These are phyloP conservation scores for Diaporthe vexans DNA, from an alignment of 2,329 filamentous ascomycete species.

Conservation along the genomic window DNA sequence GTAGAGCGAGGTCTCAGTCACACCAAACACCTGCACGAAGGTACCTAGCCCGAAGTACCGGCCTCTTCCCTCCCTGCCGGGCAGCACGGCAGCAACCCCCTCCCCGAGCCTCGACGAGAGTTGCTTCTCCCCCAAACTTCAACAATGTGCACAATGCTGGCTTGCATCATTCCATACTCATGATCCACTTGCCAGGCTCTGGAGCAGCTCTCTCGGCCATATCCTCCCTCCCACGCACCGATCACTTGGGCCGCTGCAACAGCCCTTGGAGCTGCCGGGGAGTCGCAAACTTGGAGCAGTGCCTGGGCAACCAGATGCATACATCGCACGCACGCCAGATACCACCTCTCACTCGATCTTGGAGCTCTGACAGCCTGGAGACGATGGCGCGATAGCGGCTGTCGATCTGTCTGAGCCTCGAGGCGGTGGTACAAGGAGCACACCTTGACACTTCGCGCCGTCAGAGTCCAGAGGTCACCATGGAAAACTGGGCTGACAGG, in stretches of 20 bases:
- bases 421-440: conserved; percentile 15
- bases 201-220: not conserved
- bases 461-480: not conserved
- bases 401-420: conserved; percentile 23
- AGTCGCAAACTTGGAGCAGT: not conserved
- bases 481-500: not conserved
- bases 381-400: conserved; percentile 31
- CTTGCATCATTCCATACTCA: not conserved
- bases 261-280: not conserved
- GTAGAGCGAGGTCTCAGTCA: not conserved
- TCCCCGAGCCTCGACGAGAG: conserved; percentile 5
- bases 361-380: conserved; percentile 2
- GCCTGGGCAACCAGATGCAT: not conserved
- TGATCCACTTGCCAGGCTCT: too few relatives aligned
- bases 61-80: too few relatives aligned
- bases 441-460: conserved; percentile 22
- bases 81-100: not conserved
- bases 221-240: not conserved
- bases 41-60: not conserved
- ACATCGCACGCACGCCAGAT: not conserved
- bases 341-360: not conserved
- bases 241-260: not conserved
- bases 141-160: conserved; percentile 25
- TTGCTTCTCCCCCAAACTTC: conserved; percentile 1
- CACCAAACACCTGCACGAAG: not conserved